Conservation (phyloP, 2,329 filamentous ascomycete species). For the Colletotrichum tanaceti region DNA sequence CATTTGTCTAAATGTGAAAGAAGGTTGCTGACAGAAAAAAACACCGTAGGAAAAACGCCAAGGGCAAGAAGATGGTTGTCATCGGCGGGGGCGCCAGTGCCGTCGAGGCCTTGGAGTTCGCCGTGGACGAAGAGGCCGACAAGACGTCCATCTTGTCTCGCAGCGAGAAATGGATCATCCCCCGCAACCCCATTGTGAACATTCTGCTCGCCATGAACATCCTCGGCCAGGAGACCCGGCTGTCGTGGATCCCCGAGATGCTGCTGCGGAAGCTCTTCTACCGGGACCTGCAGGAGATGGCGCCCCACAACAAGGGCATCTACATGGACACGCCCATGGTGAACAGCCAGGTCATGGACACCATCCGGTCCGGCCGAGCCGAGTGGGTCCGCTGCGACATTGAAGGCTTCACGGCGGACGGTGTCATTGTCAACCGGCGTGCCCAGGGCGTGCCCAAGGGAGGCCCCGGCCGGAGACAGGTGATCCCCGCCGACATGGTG, state of each 20-base stretch:
- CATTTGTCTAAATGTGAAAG: too few relatives aligned
- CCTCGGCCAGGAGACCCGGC: slow-evolving; percentile 78
- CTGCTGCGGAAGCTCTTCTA: slow-evolving; percentile 85
- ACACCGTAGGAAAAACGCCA: slow-evolving; percentile 71
- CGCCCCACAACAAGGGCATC: slow-evolving; percentile 76
- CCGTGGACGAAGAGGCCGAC: slow-evolving; percentile 71
- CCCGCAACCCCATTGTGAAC: slow-evolving; percentile 80
- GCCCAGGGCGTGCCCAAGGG: slow-evolving; percentile 78
- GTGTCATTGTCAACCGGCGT: slow-evolving; percentile 78
- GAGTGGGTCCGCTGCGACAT: slow-evolving; percentile 88
- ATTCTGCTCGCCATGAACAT: slow-evolving; percentile 80
- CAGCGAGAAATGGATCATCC: slow-evolving; percentile 89
- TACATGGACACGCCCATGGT: slow-evolving; percentile 90
- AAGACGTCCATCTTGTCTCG: slow-evolving; percentile 80
- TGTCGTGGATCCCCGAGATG: slow-evolving; percentile 83
- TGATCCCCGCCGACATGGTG: slow-evolving; percentile 78
- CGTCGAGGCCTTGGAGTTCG: slow-evolving; percentile 85
- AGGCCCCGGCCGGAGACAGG: slow-evolving; percentile 75
- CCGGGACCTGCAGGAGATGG: slow-evolving; percentile 79
- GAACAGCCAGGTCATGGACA: slow-evolving; percentile 82
- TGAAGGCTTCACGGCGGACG: slow-evolving; percentile 69
- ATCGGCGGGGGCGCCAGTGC: slow-evolving; percentile 85
- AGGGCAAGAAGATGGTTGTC: slow-evolving; percentile 79
- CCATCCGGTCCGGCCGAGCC: slow-evolving; percentile 76
- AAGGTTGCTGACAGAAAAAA: slow-evolving; percentile 43